phyloP scores from a whole-genome alignment of 768 basidiomycete species.

The Agrocybe chaxingu region DNA sequence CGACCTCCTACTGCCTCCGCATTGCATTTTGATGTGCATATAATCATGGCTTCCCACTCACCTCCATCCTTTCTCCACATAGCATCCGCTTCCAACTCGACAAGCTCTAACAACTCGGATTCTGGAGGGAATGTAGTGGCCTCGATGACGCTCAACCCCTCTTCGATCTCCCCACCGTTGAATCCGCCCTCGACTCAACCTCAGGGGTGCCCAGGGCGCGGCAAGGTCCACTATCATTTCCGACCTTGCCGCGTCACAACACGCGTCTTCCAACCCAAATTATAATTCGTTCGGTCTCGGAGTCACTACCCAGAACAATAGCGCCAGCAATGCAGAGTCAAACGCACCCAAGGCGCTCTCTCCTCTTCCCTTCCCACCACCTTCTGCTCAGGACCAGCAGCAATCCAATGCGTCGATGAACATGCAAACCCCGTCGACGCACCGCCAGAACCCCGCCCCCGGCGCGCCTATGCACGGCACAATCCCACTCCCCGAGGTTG shows the following conservation, averaged over 20 bases:
- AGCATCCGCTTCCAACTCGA: background rate
- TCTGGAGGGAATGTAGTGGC: background rate
- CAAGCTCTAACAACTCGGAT: background rate
- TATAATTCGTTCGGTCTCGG: conserved; percentile 1
- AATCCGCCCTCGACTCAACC: background rate
- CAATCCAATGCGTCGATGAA: background rate
- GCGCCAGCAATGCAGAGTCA: background rate
- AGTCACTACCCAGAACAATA: conserved; percentile 1
- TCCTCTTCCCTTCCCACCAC: conserved; percentile 12
- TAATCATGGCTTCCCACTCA: conserved; percentile 18
- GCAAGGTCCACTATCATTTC: too few relatives aligned
- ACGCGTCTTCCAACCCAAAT: background rate
- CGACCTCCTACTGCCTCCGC: background rate
- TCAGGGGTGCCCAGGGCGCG: background rate
- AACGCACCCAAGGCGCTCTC: conserved; percentile 12
- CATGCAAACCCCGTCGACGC: conserved; percentile 3
- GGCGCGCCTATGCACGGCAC: conserved; percentile 27
- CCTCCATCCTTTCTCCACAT: conserved; percentile 6
- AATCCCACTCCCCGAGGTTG: conserved; percentile 29
- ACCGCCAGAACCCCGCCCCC: conserved; percentile 15
- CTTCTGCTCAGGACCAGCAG: conserved; percentile 3
- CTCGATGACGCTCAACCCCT: background rate
- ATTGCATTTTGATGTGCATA: conserved; percentile 18
- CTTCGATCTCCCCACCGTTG: background rate
- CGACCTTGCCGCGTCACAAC: background rate